Evolutionary conservation across 768 basidiomycete genomes (phyloP), one percentile per base, ranked within the genome.

Genomic region (Tricholoma saponaceum): DNA sequence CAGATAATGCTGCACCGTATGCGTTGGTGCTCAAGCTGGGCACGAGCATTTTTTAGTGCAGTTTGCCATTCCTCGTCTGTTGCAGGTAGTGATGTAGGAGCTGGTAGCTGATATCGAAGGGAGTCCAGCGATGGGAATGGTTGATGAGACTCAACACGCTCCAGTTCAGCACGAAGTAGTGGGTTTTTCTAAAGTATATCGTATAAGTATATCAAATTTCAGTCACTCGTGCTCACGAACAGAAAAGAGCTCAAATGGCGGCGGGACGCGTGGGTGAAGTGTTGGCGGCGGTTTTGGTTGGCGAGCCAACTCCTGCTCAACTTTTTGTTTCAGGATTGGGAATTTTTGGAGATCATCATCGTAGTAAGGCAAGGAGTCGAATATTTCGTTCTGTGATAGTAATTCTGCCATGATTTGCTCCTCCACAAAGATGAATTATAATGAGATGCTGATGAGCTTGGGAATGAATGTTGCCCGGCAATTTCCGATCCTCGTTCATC

Each of bases 361-460:
- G 67, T 92, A 94, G 74, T 97, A 98, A 16, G 95, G 95, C 61
- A 97, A 79, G 23, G 93, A 90, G 72, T 97, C 94, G 63, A 93
- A 83, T 35, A 88, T 76, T 57, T 77, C 76, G 13, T 62, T 61
- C 33, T 51, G 61, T 60, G 52, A 25, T 30, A 43, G 52, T 43
- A 33, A 13, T 33, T 60, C 61, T 56, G 65, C 56, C 75, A 75
- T 76, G 52, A 39, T 39, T 18, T 30, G 35, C 44, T 53, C n/a
- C 52, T 30, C 43, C 25, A 50, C 52, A 25, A 53, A 52, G 52
- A 52, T 41, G 37, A 41, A 49, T 13, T n/a, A 25, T 22, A 9
- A 51, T 16, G 30, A 18, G 39, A 39, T 18, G n/a, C 8, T 35
- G 16, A 14, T 37, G 5, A 14, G 3, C 12, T 20, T 41, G 13